Base-by-base conservation (phyloP, 2,329 filamentous ascomycete genomes). In the Zymoseptoria passerinii region DNA sequence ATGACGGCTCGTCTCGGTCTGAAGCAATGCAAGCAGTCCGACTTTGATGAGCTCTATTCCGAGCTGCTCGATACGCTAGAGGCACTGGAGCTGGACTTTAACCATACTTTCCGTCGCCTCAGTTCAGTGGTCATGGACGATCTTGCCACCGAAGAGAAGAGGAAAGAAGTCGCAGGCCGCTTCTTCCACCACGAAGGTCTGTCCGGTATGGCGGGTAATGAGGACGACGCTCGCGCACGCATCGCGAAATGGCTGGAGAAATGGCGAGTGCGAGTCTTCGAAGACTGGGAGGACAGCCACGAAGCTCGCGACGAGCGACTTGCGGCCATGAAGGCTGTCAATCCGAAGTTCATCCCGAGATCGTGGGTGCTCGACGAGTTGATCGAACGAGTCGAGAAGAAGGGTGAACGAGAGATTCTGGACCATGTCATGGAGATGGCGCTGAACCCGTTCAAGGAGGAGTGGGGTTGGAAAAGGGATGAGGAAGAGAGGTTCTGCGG, bases 331-430 rank as follows among this genome's bases (percentile, higher is more conserved):
- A 90, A 88, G 76, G 79, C 77, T 27, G 88, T 92, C 20, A 99
- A 99, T 70, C 94, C 94, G 2, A 96, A 89, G 76, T 99, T 99
- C 68, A 79, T 96, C 0, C 90, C 94, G 0, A 83, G 91, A 52
- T 86, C 88, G 18, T 99, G 92, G 92, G 83, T 99, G 54, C 79
- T 99, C 19, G 92, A 97, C 71, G 94, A 99, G 73, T 73, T 99
- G 13, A 97, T 99, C 65, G 83, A 88, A 51, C 83, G 90, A 8
- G 92, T 97, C 0, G 90, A 97, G 73, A 89, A 89, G 71, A 84
- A 86, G 54, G 84, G 85, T 2, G 92, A 99, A 68, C 80, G 89
- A 57, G 86, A 91, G 8, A 85, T 97, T 40, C 73, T 99, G 50
- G 78, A 83, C 10, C 80, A 86, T 28, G 80, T 94, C 23, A 90